These are phyloP conservation scores for Physocladia obscura DNA, from an alignment of 192 early-diverging fungal species.

Conservation along the genomic window DNA sequence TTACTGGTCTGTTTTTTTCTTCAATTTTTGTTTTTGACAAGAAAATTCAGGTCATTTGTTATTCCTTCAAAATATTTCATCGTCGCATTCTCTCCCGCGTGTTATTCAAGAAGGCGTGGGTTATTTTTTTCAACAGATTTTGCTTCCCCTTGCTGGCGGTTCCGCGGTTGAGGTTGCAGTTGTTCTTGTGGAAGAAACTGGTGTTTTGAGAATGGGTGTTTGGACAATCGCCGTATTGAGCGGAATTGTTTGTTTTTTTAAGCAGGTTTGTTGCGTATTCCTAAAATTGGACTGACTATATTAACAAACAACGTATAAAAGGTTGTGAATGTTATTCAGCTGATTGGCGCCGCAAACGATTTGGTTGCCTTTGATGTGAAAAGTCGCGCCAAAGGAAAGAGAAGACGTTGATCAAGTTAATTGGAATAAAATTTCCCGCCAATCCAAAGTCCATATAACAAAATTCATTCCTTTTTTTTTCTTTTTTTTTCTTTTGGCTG, in stretches of 20 bases:
- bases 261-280: constrained; percentile 57
- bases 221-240: constrained; percentile 34
- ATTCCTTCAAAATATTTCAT: background rate
- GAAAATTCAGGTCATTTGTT: background rate
- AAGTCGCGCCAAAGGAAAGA: constrained; percentile 20
- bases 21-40: background rate
- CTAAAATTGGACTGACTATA: no score
- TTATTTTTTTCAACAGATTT: background rate
- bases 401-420: background rate
- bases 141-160: constrained; percentile 10
- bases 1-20: background rate
- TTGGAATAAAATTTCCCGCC: no score
- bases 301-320: no score
- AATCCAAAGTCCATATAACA: no score
- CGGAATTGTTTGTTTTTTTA: constrained; percentile 77
- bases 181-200: background rate
- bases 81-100: background rate
- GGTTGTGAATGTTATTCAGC: constrained; percentile 90
- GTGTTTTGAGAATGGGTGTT: background rate
- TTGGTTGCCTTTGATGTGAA: constrained; percentile 72
- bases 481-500: background rate
- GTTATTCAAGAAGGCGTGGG: background rate
- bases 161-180: constrained; percentile 4
- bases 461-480: background rate
- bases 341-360: constrained; percentile 77